Conservation (phyloP, 1,139 yeast species). For the Blastobotrys malaysiensis region DNA sequence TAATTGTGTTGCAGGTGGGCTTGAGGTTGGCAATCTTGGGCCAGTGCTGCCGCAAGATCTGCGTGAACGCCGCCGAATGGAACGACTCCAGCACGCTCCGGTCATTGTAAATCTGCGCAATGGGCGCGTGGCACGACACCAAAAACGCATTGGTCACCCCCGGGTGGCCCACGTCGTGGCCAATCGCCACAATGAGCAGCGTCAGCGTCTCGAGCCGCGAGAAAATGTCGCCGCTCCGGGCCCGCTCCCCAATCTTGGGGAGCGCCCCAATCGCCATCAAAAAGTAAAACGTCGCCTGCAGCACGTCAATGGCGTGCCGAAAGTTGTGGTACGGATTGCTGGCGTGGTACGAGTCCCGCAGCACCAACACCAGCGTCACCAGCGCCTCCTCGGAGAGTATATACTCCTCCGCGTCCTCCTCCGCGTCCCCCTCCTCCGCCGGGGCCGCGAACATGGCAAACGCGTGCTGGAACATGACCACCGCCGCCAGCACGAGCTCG, state of each 20-base stretch:
- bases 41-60: constrained; percentile 58
- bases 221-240: constrained; percentile 1
- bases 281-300: constrained; percentile 80
- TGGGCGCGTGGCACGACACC: constrained; percentile 56
- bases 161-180: constrained; percentile 96
- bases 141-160: constrained; percentile 83
- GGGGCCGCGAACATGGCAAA: constrained; percentile 26
- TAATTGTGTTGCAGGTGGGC: constrained; percentile 19
- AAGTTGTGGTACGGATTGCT: constrained; percentile 93
- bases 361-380: constrained; percentile 53
- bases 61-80: constrained; percentile 69
- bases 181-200: constrained; percentile 74
- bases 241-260: constrained; percentile 6
- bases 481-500: constrained; percentile 61
- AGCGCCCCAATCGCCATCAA: constrained; percentile 46
- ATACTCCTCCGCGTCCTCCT: constrained; percentile 6
- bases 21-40: constrained; percentile 40
- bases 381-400: constrained; percentile 39
- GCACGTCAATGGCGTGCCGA: constrained; percentile 91
- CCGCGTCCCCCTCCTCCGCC: not conserved
- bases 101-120: constrained; percentile 57
- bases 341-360: constrained; percentile 71
- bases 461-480: constrained; percentile 48
- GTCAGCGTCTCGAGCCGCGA: constrained; percentile 48
- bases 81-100: constrained; percentile 76